Base-by-base conservation (phyloP, 2,329 filamentous ascomycete genomes). In the Aplosporella prunicola region DNA sequence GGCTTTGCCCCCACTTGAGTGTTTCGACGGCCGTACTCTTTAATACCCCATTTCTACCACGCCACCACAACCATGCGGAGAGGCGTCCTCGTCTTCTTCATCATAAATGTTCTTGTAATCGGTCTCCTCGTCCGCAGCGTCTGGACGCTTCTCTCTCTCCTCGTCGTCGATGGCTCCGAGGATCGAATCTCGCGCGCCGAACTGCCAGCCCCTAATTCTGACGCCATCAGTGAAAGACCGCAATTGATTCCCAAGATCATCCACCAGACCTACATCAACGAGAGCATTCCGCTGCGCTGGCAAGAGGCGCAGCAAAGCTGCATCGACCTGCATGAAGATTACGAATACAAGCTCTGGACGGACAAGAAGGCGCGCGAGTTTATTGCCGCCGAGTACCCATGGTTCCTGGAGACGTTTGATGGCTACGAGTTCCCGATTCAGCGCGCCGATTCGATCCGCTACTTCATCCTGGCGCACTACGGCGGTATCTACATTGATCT, bases 401-500 rank as follows among this genome's bases (percentile, higher is more conserved):
- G 81, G 79, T 88, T 86, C 56, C 63, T 85, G 43, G 68, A 76
- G 35, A 84, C 79, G 0, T 91, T 82, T 52, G 77, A 84, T 51
- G 70, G 69, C 50, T 89, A 88, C 61, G 69, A 67, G 20, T 83
- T 80, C 56, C 76, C 79, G 9, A 86, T 89, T 45, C 80, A 88
- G 61, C 74, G 82, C 43, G 80, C 82, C 39, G 83, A 89, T 52
- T 69, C 81, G 5, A 82, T 89, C 49, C 74, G 83, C 34, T 89
- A 89, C 62, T 88, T 89, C 54, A 69, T 87, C 14, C 68, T 91
- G 20, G 71, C 78, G 36, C 75, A 84, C 58, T 88, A 76, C 53
- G 84, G 84, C 39, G 84, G 84, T 26, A 78, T 86, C 39, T 89
- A 89, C 58, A 77, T 89, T 47, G 83, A 91, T 52, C 63, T 89